Conservation (phyloP, 257 asterid species). For the Solanum medicagineum region DNA sequence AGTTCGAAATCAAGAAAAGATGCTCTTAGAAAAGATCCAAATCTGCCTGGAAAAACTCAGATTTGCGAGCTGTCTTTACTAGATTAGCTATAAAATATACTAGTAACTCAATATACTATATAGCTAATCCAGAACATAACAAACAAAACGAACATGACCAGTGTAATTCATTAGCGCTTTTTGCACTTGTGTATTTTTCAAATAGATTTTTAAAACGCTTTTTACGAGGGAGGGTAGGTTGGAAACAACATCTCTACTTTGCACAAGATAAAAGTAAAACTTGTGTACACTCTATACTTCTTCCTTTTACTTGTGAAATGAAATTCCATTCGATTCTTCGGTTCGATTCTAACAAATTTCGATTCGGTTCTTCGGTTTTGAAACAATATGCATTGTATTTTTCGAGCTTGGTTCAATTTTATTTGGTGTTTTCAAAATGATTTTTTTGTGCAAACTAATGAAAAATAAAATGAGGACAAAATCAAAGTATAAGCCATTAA, state of each 20-base stretch:
- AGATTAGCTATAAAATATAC: background rate
- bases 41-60: background rate
- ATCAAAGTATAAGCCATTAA: too few relatives aligned
- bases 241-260: background rate
- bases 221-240: background rate
- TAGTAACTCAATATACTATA: background rate
- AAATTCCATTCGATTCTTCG: background rate
- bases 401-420: too few relatives aligned
- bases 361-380: too few relatives aligned
- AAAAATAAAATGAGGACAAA: too few relatives aligned
- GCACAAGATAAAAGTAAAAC: background rate
- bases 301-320: background rate
- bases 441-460: too few relatives aligned
- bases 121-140: background rate
- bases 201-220: background rate
- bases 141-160: too few relatives aligned
- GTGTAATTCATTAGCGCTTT: too few relatives aligned
- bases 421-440: too few relatives aligned
- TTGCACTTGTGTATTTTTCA: too few relatives aligned
- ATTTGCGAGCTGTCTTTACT: background rate
- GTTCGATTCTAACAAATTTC: too few relatives aligned
- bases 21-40: conserved; percentile 1
- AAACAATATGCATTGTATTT: too few relatives aligned
- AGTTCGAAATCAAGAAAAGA: background rate
- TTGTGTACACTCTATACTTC: background rate